Percentiles rank a stretch among this genome's conserved stretches.
Evolutionary conservation across 768 basidiomycete genomes (phyloP).

Genomic region (Pleurotus giganteus): DNA sequence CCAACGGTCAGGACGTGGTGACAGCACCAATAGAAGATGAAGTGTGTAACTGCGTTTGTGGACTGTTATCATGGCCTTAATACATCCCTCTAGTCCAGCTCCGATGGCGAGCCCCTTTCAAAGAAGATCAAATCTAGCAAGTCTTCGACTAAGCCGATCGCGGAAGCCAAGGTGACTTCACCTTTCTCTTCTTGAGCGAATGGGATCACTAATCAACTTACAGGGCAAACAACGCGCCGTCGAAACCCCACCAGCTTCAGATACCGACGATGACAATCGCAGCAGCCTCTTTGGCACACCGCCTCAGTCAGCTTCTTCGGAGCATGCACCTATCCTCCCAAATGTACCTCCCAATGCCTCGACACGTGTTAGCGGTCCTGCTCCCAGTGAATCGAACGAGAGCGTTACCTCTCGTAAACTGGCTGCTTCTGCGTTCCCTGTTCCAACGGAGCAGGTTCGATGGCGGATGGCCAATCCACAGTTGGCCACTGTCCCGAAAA

Average conservation of each 20-base stretch:
- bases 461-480: conserved; percentile 21
- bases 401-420: conserved; percentile 11
- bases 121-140: conserved; percentile 4
- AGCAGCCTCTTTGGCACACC: not conserved
- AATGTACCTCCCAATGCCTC: not conserved
- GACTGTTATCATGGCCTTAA: not conserved
- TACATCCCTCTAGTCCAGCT: not conserved
- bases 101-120: not conserved
- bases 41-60: not conserved
- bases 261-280: not conserved
- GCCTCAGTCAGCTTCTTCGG: not conserved
- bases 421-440: conserved; percentile 11
- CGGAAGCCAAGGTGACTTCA: not conserved
- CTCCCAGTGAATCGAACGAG: conserved; percentile 2
- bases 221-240: conserved; percentile 15
- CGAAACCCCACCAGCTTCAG: not conserved
- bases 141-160: not conserved
- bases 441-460: conserved; percentile 15
- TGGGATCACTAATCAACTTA: not conserved
- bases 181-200: not conserved
- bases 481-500: conserved; percentile 14
- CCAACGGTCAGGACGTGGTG: not conserved
- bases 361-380: not conserved
- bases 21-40: not conserved
- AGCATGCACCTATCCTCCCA: not conserved